A percentile compares a stretch with the other conserved stretches of the same genome.
Conservation (phyloP, 371 early-diverging fungal species). For the Mucor velutinosus region DNA sequence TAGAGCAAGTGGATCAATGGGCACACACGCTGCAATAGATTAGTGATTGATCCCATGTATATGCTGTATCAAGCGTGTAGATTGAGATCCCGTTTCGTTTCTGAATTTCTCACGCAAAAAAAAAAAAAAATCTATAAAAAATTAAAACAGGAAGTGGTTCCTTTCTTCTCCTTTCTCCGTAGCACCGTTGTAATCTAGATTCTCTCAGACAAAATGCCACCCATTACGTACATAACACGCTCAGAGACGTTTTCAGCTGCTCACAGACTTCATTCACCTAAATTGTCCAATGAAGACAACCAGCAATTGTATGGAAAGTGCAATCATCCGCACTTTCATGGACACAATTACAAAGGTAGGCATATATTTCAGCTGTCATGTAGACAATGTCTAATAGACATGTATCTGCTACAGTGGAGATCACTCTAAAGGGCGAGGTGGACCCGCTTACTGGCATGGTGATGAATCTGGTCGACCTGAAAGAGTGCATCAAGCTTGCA, state of each 20-base stretch:
- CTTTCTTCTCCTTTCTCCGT: slow-evolving; percentile 3
- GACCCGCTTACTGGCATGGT: slow-evolving; percentile 87
- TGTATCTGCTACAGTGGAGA: slow-evolving; percentile 39
- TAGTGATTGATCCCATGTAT: no score
- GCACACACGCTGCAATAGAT: neutral
- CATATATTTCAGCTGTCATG: neutral
- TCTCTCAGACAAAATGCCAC: slow-evolving; percentile 35
- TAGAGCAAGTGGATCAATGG: slow-evolving; percentile 18
- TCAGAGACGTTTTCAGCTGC: slow-evolving; percentile 86
- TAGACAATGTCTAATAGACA: neutral
- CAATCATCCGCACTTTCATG: slow-evolving; percentile 83
- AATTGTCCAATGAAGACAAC: slow-evolving; percentile 76
- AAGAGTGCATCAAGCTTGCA: slow-evolving; percentile 69
- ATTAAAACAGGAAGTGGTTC: neutral
- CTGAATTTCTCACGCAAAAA: slow-evolving; percentile 1
- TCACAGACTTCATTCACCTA: slow-evolving; percentile 81
- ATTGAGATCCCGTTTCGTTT: neutral
- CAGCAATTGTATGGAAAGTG: slow-evolving; percentile 82
- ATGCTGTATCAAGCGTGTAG: no score
- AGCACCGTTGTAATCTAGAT: neutral
- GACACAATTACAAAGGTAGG: slow-evolving; percentile 86
- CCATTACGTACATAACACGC: slow-evolving; percentile 72
- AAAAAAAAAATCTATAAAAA: neutral
- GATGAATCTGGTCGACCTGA: slow-evolving; percentile 80
- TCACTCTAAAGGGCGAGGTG: slow-evolving; percentile 74